Evolutionary conservation across 2,329 filamentous ascomycete species (phyloP).

Genomic region (Talaromyces sp.): DNA sequence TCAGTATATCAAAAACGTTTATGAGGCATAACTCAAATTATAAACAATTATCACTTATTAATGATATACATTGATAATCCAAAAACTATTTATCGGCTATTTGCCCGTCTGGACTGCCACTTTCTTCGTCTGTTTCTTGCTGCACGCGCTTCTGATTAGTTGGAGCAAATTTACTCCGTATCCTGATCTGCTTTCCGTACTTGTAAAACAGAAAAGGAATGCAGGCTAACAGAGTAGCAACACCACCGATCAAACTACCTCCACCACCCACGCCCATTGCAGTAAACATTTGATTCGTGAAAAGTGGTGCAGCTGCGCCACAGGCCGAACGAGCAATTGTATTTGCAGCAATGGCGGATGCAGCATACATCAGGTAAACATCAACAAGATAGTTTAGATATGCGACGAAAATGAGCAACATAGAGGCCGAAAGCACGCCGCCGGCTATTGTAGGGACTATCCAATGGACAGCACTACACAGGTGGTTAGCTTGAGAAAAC

Average conservation of each 20-base stretch:
- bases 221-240: background rate
- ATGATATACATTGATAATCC: background rate
- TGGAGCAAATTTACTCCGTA: constrained; percentile 78
- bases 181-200: constrained; percentile 51
- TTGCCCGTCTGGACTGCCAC: background rate
- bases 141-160: background rate
- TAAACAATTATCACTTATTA: background rate
- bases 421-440: constrained; percentile 18
- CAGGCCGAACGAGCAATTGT: constrained; percentile 16
- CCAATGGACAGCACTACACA: constrained; percentile 17
- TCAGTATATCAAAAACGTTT: background rate
- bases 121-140: background rate
- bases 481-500: background rate
- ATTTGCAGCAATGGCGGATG: constrained; percentile 8
- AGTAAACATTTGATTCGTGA: constrained; percentile 13
- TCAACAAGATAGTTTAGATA: background rate
- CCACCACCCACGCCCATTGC: constrained; percentile 9
- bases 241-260: constrained; percentile 11
- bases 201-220: constrained; percentile 61
- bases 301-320: constrained; percentile 12
- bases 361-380: constrained; percentile 9
- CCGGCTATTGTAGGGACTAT: constrained; percentile 20
- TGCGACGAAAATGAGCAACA: constrained; percentile 22
- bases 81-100: background rate
- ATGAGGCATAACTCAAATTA: background rate